Evolutionary conservation across 192 early-diverging fungal species (phyloP).

Genomic region (Glomus cerebriforme): DNA sequence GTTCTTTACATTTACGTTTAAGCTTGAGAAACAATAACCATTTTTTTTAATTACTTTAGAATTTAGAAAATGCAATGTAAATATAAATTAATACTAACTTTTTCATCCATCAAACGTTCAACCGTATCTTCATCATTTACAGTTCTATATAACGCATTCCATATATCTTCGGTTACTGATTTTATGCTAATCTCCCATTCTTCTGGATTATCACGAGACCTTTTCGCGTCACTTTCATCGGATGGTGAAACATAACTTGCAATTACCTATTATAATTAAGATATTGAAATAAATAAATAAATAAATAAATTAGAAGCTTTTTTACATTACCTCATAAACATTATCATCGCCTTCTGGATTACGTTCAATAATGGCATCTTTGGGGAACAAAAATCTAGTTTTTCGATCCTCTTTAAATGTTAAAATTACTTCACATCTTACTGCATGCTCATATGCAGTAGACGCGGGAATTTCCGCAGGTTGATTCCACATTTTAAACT

Average conservation of each 20-base stretch:
- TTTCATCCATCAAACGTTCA: constrained; percentile 20
- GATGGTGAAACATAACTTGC: background rate
- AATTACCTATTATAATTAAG: background rate
- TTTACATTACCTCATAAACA: background rate
- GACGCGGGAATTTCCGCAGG: background rate
- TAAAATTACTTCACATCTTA: constrained; percentile 49
- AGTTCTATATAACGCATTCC: constrained; percentile 23
- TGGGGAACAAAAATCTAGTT: constrained; percentile 55
- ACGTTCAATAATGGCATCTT: constrained; percentile 52
- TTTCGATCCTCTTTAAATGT: constrained; percentile 58
- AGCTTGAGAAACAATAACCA: background rate
- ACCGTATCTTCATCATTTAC: constrained; percentile 20
- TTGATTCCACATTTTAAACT: background rate
- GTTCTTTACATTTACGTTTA: constrained; percentile 6
- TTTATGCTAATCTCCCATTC: background rate
- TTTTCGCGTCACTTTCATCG: constrained; percentile 1
- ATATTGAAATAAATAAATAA: background rate
- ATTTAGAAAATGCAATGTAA: background rate
- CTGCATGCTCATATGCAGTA: constrained; percentile 22
- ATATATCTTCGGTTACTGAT: constrained; percentile 12
- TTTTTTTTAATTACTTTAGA: background rate
- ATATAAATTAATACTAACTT: background rate
- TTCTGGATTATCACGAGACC: background rate
- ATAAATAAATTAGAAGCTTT: background rate
- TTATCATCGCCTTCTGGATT: background rate